Evolutionary conservation across 148 eudicot species (phyloP).

Genomic region (Arctostaphylos glauca): DNA sequence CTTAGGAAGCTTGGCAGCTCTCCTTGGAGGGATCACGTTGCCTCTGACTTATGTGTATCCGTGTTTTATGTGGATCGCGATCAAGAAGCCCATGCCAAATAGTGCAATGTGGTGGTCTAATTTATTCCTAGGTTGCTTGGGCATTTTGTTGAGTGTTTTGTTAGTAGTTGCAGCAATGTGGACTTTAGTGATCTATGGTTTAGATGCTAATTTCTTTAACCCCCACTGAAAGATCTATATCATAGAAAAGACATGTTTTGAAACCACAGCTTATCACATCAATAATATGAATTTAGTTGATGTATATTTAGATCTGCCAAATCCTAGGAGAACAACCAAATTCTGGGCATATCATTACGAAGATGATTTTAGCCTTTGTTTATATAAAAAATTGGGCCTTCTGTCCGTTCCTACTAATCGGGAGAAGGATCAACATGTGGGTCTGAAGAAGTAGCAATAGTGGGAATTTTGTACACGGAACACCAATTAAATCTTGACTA

Average conservation of each 20-base stretch:
- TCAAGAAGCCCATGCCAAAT: constrained; percentile 39
- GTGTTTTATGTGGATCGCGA: constrained; percentile 64
- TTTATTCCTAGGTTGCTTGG: constrained; percentile 44
- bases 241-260: not conserved
- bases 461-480: no score
- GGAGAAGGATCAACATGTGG: no score
- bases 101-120: constrained; percentile 52
- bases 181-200: constrained; percentile 38
- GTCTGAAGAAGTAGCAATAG: no score
- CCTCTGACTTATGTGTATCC: constrained; percentile 60
- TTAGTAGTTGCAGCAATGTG: constrained; percentile 31
- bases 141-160: constrained; percentile 32
- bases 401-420: no score
- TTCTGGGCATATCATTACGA: no score
- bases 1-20: constrained; percentile 34
- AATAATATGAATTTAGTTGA: not conserved
- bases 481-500: no score
- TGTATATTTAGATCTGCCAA: not conserved
- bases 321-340: not conserved
- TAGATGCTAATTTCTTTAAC: constrained; percentile 65
- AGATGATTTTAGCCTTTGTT: no score
- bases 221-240: constrained; percentile 25
- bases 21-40: constrained; percentile 47
- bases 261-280: not conserved
- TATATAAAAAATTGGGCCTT: no score